Base-by-base conservation (phyloP, 179 eudicot genomes). In the Camellia oleifera region DNA sequence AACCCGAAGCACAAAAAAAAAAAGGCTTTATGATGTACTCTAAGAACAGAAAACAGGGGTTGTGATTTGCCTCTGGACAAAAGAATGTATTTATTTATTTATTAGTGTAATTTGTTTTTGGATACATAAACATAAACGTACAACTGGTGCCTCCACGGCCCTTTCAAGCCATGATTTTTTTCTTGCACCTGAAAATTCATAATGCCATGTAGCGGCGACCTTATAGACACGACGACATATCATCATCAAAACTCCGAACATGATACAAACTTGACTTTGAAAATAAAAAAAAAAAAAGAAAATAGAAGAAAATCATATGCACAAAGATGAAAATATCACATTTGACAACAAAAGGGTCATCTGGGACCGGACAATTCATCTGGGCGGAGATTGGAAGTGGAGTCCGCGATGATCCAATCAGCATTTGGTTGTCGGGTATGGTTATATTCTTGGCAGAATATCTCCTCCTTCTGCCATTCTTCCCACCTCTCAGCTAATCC, bases 401-500 rank as follows among this genome's bases (percentile, higher is more conserved):
- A 87, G 69, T 85, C 86, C 0, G 20, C 12, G 20, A 82, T 81
- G 15, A 87, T 77, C 84, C 83, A 87, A 26, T 74, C 76, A 17
- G 72, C 62, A 74, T 78, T 58, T 4, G 50, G 70, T 17, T 77
- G 79, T 61, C 71, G 80, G 0, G 67, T 9, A 50, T 48, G 58
- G 69, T 88, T 89, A 23, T 83, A 82, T 57, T 94, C 97, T 70
- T 85, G 91, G 58, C 93, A 92, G 66, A 78, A 81, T 20, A 88
- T 90, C 82, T 94, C 97, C 17, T 88, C 88, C 71, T 84, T 87
- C 84, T 90, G 91, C 97, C 98, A 94, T 72, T 87, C 91, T 77
- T 94, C 93, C 98, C 98, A 94, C 84, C 91, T 86, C 88, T 92
- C 95, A 9, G 91, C 93, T 14, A 94, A 90, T 18, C 98, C 98